Conservation (phyloP, 768 basidiomycete species). For the Cystobasidiopsis lactophilus region DNA sequence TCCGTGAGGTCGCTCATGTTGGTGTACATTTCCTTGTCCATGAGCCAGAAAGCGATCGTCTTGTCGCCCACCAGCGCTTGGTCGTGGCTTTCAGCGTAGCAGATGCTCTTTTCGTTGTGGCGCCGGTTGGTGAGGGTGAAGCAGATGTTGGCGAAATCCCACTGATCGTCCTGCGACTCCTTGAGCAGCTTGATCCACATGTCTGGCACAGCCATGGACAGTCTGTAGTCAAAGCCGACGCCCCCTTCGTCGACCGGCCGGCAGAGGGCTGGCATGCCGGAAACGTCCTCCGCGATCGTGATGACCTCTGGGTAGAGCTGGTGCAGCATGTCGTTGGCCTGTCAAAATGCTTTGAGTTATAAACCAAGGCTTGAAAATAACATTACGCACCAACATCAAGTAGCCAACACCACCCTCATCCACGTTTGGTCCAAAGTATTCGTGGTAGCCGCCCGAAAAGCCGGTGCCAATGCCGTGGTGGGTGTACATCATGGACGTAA, state of each 20-base stretch:
- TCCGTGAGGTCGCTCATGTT: conserved; percentile 75
- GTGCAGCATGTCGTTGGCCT: conserved; percentile 88
- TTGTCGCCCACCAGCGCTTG: conserved; percentile 98
- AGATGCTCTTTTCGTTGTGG: conserved; percentile 70
- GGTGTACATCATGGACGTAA: conserved; percentile 97
- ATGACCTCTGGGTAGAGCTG: conserved; percentile 49
- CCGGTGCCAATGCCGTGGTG: conserved; percentile 96
- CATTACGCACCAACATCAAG: conserved; percentile 66
- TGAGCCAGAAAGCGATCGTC: conserved; percentile 95
- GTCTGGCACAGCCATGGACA: conserved; percentile 96
- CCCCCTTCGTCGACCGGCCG: conserved; percentile 58
- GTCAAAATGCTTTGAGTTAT: not conserved
- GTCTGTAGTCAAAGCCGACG: conserved; percentile 88
- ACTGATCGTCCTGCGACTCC: conserved; percentile 62
- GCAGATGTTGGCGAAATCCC: conserved; percentile 69
- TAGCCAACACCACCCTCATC: conserved; percentile 84
- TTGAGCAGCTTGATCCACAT: conserved; percentile 99
- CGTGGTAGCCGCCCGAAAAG: conserved; percentile 93
- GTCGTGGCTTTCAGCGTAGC: conserved; percentile 88
- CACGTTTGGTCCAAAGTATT: conserved; percentile 72
- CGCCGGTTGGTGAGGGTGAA: conserved; percentile 78
- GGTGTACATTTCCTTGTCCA: conserved; percentile 99
- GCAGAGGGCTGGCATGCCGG: conserved; percentile 92
- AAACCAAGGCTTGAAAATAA: not conserved
- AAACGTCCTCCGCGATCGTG: conserved; percentile 96